Evolutionary conservation across 2,329 filamentous ascomycete species (phyloP), one percentile per base, ranked within the genome.

Genomic region (Trichoderma atroviride): DNA sequence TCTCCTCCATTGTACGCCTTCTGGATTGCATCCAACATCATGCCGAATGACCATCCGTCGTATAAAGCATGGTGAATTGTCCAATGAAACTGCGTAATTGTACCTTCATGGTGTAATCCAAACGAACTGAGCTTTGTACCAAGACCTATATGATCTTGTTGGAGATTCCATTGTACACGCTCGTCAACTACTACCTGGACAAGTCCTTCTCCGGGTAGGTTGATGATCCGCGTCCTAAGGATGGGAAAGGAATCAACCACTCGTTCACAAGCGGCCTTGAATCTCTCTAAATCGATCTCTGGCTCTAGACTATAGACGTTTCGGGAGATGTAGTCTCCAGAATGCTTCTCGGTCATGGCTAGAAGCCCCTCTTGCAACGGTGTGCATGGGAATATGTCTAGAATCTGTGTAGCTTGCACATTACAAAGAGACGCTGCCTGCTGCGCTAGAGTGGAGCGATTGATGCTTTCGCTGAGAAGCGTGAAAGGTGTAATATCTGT

Each of bases 291-390:
- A 24, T 50, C 10, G 24, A 50, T 24, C 19, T 24, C 10, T 22
- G 47, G n/a, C 47, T 50, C n/a, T 4, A 50, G n/a, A 3, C 24
- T 24, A 24, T 50, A 50, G 14, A 50, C 10, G 4, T 50, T 50
- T 11, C 5, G 47, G 5, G 47, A 50, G 9, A 50, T 24, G 9
- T 50, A 50, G 11, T 50, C 47, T 2, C 47, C 47, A 50, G 47
- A 24, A 24, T 24, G 47, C 13, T 50, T 50, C 1, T 53, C 24
- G 14, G 61, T 55, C 27, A 64, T 22, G 5, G 61, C 13, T 37
- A 64, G 10, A 13, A 64, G 19, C 13, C 61, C 61, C 10, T 64
- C 47, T 35, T 64, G 61, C 7, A 64, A 43, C 7, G 61, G 61
- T 19, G 61, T 64, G 24, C 61, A 64, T 5, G 40, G 61, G 11